These are phyloP conservation scores for Dianthus caryophyllus DNA, from an alignment of 148 eudicot genomes.

Conservation along the genomic window DNA sequence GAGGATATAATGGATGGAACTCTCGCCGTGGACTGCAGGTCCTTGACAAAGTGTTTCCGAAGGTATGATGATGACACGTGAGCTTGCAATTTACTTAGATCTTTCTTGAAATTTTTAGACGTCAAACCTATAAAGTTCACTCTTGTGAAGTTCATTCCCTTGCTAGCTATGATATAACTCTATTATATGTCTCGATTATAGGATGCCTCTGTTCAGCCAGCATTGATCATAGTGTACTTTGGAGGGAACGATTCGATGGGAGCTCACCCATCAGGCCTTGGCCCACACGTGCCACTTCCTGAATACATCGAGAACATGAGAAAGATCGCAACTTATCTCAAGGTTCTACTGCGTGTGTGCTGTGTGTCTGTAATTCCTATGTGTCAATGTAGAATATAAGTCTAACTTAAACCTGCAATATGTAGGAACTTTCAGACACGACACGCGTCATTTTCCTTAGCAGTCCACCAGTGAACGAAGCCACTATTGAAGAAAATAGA, in stretches of 20 bases:
- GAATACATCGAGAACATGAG: slow-evolving; percentile 89
- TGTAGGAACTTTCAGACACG: slow-evolving; percentile 73
- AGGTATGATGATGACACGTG: slow-evolving; percentile 36
- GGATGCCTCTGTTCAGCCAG: slow-evolving; percentile 71
- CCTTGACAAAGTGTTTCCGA: slow-evolving; percentile 78
- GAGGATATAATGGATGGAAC: slow-evolving; percentile 93
- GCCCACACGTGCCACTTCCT: slow-evolving; percentile 94
- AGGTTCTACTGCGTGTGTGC: slow-evolving; percentile 50
- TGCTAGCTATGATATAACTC: neutral
- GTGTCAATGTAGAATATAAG: neutral
- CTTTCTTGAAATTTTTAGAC: neutral
- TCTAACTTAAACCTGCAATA: slow-evolving; percentile 24
- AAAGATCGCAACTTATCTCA: slow-evolving; percentile 71
- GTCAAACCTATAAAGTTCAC: neutral
- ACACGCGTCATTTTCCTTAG: slow-evolving; percentile 75
- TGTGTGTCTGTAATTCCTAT: neutral
- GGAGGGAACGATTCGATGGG: slow-evolving; percentile 99
- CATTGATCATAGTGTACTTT: slow-evolving; percentile 76
- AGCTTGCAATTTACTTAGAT: neutral
- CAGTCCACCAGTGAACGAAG: slow-evolving; percentile 89
- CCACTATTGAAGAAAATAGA: slow-evolving; percentile 35
- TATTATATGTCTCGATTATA: slow-evolving; percentile 21
- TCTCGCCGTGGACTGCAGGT: slow-evolving; percentile 77
- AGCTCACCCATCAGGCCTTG: slow-evolving; percentile 77
- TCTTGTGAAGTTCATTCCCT: neutral